Evolutionary conservation across 192 early-diverging fungal species (phyloP).

Genomic region (Piromyces finnis): DNA sequence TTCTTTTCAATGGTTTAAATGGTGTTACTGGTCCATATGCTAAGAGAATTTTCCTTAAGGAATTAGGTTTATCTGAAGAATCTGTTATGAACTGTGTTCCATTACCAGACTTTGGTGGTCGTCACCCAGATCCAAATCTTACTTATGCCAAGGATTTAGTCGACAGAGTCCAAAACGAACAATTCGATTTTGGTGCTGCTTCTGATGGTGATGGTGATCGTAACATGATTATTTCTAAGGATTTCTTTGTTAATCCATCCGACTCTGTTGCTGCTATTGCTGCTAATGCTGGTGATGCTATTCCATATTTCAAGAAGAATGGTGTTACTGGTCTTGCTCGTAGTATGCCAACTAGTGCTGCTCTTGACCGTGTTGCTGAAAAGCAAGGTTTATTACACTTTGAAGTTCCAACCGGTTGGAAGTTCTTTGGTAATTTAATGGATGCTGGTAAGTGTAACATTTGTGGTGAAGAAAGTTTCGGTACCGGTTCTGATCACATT

Average conservation of each 20-base stretch:
- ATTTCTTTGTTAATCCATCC: conserved; percentile 84
- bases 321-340: conserved; percentile 78
- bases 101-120: conserved; percentile 72
- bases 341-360: conserved; percentile 88
- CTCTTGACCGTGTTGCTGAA: conserved; percentile 74
- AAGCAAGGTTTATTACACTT: conserved; percentile 60
- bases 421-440: conserved; percentile 99
- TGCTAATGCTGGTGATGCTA: conserved; percentile 58
- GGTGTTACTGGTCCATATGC: conserved; percentile 94
- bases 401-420: conserved; percentile 75
- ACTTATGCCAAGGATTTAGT: conserved; percentile 91
- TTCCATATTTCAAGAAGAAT: conserved; percentile 78
- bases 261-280: conserved; percentile 94
- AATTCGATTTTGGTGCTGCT: conserved; percentile 77
- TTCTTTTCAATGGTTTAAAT: conserved; percentile 90
- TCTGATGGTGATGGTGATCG: conserved; percentile 96
- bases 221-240: conserved; percentile 95
- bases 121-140: conserved; percentile 95
- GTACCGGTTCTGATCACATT: conserved; percentile 95
- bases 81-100: conserved; percentile 71
- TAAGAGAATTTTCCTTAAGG: conserved; percentile 62
- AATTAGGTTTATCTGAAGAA: conserved; percentile 64
- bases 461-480: conserved; percentile 96
- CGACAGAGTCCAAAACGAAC: conserved; percentile 62
- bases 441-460: conserved; percentile 83